Evolutionary conservation across 768 basidiomycete species (phyloP), one percentile per base, ranked within the genome.

Genomic region (Leucocoprinus leucothites): DNA sequence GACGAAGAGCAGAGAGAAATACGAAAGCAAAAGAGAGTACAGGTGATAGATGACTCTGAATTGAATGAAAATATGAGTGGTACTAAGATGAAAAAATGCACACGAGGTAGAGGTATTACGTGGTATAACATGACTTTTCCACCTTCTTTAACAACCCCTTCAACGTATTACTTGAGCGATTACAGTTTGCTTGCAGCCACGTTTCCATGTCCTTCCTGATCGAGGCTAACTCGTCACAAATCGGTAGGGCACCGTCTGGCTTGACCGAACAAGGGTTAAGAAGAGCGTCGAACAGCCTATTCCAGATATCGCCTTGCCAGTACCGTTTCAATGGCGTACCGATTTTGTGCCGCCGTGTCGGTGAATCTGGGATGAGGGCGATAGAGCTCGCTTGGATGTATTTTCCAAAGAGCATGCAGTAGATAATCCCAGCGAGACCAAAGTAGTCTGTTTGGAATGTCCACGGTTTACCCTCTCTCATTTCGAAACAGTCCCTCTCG

Each of bases 401-500:
- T 71, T 93, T 96, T 22, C 95, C 95, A 65, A 94, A 98, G 26
- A 99, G 81, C 85, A 98, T 86, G 75, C 93, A 97, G 71, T 92
- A 97, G 34, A 94, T 81, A 63, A 98, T 88, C 43, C 94, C 87
- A 0, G 92, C 94, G 18, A 98, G 82, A n/a, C 97, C 97, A 65
- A 85, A 93, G 69, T 99, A 99, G 68, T 99, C 97, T 2, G 93
- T 85, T 71, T 99, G 91, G 72, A 84, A 97, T 56, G 89, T 94
- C 97, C 96, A 99, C 3, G 91, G 82, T 47, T 78, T 75, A 22
- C 82, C 79, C 67, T 93, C 85, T 47, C 90, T 83, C 63, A 96
- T 86, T 75, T 98, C 95, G 56, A 87, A 77, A 71, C 97, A 99
- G 69, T 99, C 97, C 35, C 89, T 81, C 55, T 86, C 88, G 68